Percentiles rank a stretch among this genome's conserved stretches.
Evolutionary conservation across 2,329 filamentous ascomycete species (phyloP).

Genomic region (Furcasterigmium sp.): DNA sequence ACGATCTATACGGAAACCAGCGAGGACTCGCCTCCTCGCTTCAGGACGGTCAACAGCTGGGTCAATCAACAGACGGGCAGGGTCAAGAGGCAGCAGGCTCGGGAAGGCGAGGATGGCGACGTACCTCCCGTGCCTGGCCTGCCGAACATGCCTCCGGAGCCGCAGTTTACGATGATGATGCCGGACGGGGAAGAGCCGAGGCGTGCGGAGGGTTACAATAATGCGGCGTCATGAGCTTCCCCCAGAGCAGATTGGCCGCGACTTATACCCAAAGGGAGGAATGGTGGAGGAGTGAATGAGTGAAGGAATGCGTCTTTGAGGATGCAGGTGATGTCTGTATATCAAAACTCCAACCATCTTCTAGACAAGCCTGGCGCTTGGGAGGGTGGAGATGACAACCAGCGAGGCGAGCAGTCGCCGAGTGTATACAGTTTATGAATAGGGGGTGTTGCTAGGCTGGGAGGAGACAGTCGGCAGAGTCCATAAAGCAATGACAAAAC

Average conservation of each 20-base stretch:
- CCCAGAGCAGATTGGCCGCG: no score
- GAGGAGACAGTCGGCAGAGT: no score
- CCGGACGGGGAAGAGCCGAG: constrained; percentile 42
- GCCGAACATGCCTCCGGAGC: constrained; percentile 35
- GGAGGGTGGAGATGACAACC: constrained; percentile 2
- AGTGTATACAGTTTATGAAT: constrained; percentile 1
- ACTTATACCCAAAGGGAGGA: background rate
- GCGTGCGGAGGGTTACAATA: constrained; percentile 23
- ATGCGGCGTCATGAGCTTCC: background rate
- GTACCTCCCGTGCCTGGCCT: constrained; percentile 34
- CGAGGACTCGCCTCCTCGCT: constrained; percentile 49
- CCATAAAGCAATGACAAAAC: background rate
- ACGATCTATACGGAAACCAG: constrained; percentile 48
- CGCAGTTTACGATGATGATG: constrained; percentile 45
- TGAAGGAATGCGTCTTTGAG: background rate
- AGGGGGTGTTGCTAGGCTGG: no score
- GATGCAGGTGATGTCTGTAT: background rate
- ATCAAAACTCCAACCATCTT: background rate
- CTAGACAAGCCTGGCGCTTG: constrained; percentile 12
- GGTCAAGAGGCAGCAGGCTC: constrained; percentile 40
- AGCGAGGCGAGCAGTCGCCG: background rate
- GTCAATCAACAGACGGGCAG: constrained; percentile 58
- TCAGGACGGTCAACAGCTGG: constrained; percentile 57
- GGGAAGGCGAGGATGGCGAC: constrained; percentile 21
- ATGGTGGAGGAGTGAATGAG: background rate